Evolutionary conservation across 306 rosid genomes (phyloP).

Genomic region (Glycine tomentella): DNA sequence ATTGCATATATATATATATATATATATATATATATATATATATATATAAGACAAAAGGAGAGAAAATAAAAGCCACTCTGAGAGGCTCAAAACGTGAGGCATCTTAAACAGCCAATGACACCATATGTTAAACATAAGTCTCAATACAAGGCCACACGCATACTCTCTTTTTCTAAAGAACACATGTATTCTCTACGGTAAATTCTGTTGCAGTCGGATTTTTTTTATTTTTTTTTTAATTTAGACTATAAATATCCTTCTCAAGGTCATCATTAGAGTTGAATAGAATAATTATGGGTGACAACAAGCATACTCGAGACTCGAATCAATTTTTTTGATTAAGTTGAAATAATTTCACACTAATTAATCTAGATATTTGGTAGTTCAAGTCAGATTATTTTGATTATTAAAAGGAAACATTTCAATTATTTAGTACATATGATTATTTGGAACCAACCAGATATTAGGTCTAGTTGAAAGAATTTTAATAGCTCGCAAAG

Average conservation of each 20-base stretch:
- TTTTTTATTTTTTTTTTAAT: too few relatives aligned
- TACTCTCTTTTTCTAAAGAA: background rate
- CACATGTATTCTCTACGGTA: background rate
- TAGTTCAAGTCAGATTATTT: too few relatives aligned
- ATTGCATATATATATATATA: slow-evolving; percentile 13
- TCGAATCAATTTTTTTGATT: too few relatives aligned
- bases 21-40: too few relatives aligned
- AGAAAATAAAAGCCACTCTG: slow-evolving; percentile 52
- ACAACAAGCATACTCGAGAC: too few relatives aligned
- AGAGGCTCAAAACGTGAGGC: slow-evolving; percentile 54
- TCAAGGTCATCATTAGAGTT: too few relatives aligned
- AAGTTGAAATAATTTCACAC: too few relatives aligned
- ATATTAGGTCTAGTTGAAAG: background rate
- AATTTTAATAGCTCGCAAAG: background rate
- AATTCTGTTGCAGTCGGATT: too few relatives aligned
- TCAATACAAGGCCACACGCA: background rate
- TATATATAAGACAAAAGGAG: slow-evolving; percentile 9
- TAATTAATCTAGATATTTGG: too few relatives aligned
- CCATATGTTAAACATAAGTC: slow-evolving; percentile 4
- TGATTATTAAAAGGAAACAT: too few relatives aligned
- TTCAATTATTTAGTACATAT: background rate
- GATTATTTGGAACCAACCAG: background rate
- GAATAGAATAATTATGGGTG: too few relatives aligned
- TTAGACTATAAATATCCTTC: too few relatives aligned
- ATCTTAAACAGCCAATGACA: slow-evolving; percentile 45